phyloP scores from a whole-genome alignment of 805 yeast genomes.

The Hanseniaspora osmophila region DNA sequence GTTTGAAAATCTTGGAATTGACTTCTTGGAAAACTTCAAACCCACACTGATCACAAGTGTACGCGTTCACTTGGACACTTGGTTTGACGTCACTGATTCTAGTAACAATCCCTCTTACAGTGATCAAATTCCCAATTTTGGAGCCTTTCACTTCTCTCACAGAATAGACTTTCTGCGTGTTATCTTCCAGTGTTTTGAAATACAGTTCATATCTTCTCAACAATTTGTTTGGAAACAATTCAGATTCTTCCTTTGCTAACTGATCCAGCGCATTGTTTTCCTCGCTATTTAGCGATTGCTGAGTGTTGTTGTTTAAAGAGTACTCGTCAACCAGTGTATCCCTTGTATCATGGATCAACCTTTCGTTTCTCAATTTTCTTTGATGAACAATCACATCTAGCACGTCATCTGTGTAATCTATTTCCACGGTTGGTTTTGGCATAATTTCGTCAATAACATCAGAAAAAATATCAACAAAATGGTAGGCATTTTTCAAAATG shows the following conservation, averaged over 20 bases:
- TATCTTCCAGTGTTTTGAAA: conserved; percentile 59
- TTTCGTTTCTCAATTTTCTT: conserved; percentile 59
- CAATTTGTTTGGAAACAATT: conserved; percentile 70
- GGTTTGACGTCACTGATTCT: conserved; percentile 96
- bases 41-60: conserved; percentile 96
- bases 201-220: conserved; percentile 79
- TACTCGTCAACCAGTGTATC: no score
- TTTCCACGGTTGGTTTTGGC: conserved; percentile 59
- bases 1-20: conserved; percentile 67
- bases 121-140: conserved; percentile 72
- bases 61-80: conserved; percentile 77
- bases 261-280: conserved; percentile 5
- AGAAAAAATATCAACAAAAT: conserved; percentile 67
- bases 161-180: conserved; percentile 39
- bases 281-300: conserved; percentile 9
- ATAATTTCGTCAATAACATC: conserved; percentile 62
- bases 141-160: conserved; percentile 83
- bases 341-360: not conserved
- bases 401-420: conserved; percentile 75
- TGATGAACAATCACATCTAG: conserved; percentile 86
- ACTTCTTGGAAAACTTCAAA: conserved; percentile 94
- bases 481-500: conserved; percentile 60
- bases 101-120: conserved; percentile 88
- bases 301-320: not conserved
- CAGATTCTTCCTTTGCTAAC: conserved; percentile 26